Conservation (phyloP, 2,329 filamentous ascomycete species). For the Zarea fungicola region DNA sequence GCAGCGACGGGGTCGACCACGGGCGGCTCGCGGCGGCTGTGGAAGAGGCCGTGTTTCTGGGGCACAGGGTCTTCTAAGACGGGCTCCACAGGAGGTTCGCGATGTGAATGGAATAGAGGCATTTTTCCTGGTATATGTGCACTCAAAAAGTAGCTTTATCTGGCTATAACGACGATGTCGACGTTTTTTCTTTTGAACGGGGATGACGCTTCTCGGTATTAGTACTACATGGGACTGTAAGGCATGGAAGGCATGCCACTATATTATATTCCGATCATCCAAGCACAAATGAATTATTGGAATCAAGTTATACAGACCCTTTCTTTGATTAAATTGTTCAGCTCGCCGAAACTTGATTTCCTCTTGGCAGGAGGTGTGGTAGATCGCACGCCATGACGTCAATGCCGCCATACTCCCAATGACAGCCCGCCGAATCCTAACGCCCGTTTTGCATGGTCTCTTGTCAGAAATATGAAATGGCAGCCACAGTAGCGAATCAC, state of each 20-base stretch:
- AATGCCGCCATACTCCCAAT: slow-evolving; percentile 10
- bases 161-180: background rate
- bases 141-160: no score
- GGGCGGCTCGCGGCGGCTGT: slow-evolving; percentile 26
- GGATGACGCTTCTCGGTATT: no score
- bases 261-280: background rate
- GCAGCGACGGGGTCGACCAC: slow-evolving; percentile 29
- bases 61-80: slow-evolving; percentile 26
- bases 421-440: no score
- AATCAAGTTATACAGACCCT: background rate
- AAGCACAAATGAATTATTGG: background rate
- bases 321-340: background rate
- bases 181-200: no score
- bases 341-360: slow-evolving; percentile 1
- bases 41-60: slow-evolving; percentile 34
- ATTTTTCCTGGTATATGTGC: slow-evolving; percentile 16
- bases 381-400: slow-evolving; percentile 19
- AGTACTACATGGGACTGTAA: no score
- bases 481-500: background rate
- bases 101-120: slow-evolving; percentile 28
- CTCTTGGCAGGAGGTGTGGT: background rate
- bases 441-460: no score
- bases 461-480: no score
- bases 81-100: slow-evolving; percentile 27
- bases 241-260: background rate